A percentile compares a stretch with the other conserved stretches of the same genome.
These are phyloP conservation scores for Diplodia intermedia DNA, from an alignment of 2,329 filamentous ascomycete genomes.

Conservation along the genomic window DNA sequence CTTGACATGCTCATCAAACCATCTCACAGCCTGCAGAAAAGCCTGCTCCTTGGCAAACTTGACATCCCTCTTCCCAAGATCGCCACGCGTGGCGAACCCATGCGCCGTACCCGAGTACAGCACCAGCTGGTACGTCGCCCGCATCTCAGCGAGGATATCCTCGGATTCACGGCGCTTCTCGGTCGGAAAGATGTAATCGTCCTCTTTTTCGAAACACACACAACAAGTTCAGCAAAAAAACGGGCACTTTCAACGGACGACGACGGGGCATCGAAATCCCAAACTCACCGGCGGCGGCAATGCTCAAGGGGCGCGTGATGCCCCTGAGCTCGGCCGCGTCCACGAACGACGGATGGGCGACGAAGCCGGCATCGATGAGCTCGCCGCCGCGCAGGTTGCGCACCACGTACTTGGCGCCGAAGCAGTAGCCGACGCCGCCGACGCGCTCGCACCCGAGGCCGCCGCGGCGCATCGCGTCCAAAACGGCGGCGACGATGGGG, in stretches of 20 bases:
- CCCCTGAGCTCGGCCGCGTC: constrained; percentile 64
- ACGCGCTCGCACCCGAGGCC: constrained; percentile 55
- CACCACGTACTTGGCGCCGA: constrained; percentile 62
- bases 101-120: constrained; percentile 75
- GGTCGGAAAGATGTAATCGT: constrained; percentile 64
- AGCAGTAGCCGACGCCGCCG: constrained; percentile 58
- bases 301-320: constrained; percentile 63
- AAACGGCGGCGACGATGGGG: constrained; percentile 58
- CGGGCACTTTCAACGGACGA: no score
- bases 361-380: constrained; percentile 70
- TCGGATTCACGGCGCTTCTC: constrained; percentile 65
- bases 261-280: not conserved
- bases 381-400: constrained; percentile 64
- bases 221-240: not conserved
- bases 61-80: constrained; percentile 63
- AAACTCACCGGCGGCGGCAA: constrained; percentile 65
- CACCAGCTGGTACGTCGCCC: constrained; percentile 74
- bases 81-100: constrained; percentile 75
- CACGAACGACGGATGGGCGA: constrained; percentile 82
- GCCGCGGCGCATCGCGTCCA: constrained; percentile 55
- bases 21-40: constrained; percentile 76
- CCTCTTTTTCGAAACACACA: constrained; percentile 54
- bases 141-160: constrained; percentile 61
- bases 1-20: constrained; percentile 73
- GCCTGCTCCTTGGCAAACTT: constrained; percentile 82